Percentiles rank a stretch among this genome's conserved stretches.
Evolutionary conservation across 768 basidiomycete genomes (phyloP).

Genomic region (Leccinum pellstonianum): DNA sequence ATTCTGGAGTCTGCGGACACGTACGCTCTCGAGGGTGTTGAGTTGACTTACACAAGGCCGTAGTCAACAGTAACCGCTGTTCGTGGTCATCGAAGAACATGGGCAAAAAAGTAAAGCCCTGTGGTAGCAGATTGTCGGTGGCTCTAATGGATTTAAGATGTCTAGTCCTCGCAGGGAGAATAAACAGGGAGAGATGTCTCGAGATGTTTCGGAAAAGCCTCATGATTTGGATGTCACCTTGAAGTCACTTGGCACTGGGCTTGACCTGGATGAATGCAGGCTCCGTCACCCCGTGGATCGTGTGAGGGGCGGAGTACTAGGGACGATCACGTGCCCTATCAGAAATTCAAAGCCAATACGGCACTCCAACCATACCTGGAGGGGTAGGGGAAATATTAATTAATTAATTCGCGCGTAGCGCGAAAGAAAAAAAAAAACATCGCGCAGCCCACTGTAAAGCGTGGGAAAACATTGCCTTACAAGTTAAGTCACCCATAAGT

Average conservation of each 20-base stretch:
- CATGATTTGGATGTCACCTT: slow-evolving; percentile 13
- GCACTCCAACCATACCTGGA: too few species aligned
- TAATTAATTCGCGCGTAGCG: too few species aligned
- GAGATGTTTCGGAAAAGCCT: background rate
- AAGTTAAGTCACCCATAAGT: too few species aligned
- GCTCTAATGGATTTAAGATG: slow-evolving; percentile 3
- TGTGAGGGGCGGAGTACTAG: too few species aligned
- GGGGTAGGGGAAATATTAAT: too few species aligned
- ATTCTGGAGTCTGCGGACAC: slow-evolving; percentile 46
- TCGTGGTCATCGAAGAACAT: slow-evolving; percentile 54
- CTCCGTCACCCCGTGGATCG: too few species aligned
- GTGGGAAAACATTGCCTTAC: too few species aligned
- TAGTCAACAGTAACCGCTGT: slow-evolving; percentile 52
- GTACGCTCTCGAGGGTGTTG: slow-evolving; percentile 52
- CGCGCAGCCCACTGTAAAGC: too few species aligned
- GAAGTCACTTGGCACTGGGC: background rate
- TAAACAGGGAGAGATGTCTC: background rate
- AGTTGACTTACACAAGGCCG: slow-evolving; percentile 52
- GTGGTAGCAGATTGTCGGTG: slow-evolving; percentile 15
- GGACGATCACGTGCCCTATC: too few species aligned
- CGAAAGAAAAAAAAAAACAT: too few species aligned
- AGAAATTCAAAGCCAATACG: too few species aligned
- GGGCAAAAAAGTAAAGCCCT: slow-evolving; percentile 53
- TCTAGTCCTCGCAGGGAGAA: background rate
- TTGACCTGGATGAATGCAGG: background rate